Percentiles rank a stretch among this genome's conserved stretches.
phyloP scores from a whole-genome alignment of 2,329 filamentous ascomycete species.

The Aspergillus unguis region DNA sequence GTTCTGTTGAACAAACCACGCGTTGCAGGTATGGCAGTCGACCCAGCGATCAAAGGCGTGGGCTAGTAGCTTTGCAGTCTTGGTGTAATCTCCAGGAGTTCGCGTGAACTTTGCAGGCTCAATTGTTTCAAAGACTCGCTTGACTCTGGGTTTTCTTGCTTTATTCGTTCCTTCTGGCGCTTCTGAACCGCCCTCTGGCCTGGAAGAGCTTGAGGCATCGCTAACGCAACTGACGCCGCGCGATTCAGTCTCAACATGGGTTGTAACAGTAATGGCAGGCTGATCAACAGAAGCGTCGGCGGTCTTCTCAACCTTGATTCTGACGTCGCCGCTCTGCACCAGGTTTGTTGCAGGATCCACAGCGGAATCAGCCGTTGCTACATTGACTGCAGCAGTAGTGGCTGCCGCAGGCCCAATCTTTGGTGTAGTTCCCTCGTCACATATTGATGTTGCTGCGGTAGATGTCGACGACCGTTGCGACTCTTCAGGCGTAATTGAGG shows the following conservation, averaged over 20 bases:
- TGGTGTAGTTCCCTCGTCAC: constrained; percentile 20
- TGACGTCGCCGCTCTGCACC: background rate
- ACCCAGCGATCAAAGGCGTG: constrained; percentile 81
- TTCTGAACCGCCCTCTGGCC: constrained; percentile 27
- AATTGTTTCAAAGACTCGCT: constrained; percentile 37
- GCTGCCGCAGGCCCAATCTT: constrained; percentile 23
- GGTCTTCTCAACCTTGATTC: constrained; percentile 12
- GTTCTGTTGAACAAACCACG: constrained; percentile 81
- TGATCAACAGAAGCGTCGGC: constrained; percentile 4
- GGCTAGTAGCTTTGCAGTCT: constrained; percentile 71
- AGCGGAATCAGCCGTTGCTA: background rate
- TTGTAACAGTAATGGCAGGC: constrained; percentile 6
- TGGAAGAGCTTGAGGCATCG: constrained; percentile 25
- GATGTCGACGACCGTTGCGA: constrained; percentile 34
- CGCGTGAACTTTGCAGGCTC: constrained; percentile 46
- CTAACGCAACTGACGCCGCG: constrained; percentile 18
- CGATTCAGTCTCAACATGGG: constrained; percentile 11
- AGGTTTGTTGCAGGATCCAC: constrained; percentile 21
- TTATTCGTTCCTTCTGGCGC: constrained; percentile 20
- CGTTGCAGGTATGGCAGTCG: constrained; percentile 77
- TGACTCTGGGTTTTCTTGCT: constrained; percentile 19
- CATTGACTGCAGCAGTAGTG: background rate
- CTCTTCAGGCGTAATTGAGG: constrained; percentile 28
- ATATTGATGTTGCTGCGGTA: constrained; percentile 38
- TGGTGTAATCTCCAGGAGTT: constrained; percentile 73